Evolutionary conservation across 306 rosid genomes (phyloP), one percentile per base, ranked within the genome.

Genomic region (Prunus davidiana): DNA sequence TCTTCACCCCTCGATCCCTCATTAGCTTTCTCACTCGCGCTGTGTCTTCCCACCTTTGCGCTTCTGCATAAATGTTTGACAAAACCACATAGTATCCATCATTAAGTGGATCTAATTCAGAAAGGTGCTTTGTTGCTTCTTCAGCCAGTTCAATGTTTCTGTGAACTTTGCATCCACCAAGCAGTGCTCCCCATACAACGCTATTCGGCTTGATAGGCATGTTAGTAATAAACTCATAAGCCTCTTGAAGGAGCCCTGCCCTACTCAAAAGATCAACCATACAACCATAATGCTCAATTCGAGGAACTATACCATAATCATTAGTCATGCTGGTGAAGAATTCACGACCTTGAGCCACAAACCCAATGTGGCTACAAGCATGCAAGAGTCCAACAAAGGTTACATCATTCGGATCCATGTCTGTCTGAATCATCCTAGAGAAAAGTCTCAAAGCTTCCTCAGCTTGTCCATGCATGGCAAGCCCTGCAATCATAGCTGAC

Each of bases 281-380:
- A 67, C 89, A 88, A 46, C 89, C 88, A 64, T 77, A 88, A 76
- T 88, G 89, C 78, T 88, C 92, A 54, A 85, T 86, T 63, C 60
- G 67, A 9, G 89, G 91, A 71, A 79, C 69, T 61, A 85, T 51
- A n/a, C 81, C 87, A 71, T 84, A 84, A 50, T 84, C 88, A 16
- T 64, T 66, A 73, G 82, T 80, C 88, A 88, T 88, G 58, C 80
- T 78, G 19, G 76, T 41, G 47, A 88, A 82, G 75, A 80, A 80
- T 34, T 82, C 79, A 20, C 84, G 86, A 12, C 90, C 92, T 56
- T 82, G 51, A 15, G 80, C 82, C n/a, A 86, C 79, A 74, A 86
- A 65, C 60, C 93, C 88, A 80, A 88, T 80, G 78, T 86, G 88
- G 34, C 90, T 84, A 79, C 87, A 88, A 64, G 93, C 93, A 80